Evolutionary conservation across 2,329 filamentous ascomycete genomes (phyloP), one percentile per base, ranked within the genome.

Genomic region (Bipolaris sorokiniana): DNA sequence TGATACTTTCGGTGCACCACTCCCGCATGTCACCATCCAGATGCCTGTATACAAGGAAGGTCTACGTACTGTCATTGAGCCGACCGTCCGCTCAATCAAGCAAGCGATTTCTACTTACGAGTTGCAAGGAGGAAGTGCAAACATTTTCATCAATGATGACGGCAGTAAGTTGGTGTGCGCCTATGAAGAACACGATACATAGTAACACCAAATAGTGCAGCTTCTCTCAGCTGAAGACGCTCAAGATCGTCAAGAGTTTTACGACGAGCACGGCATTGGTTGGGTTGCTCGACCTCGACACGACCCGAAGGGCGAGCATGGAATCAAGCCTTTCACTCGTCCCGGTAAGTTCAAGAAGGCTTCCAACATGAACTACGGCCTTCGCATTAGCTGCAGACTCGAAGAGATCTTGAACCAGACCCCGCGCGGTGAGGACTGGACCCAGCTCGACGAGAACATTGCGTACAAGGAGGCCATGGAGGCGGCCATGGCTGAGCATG

Each of bases 21-120:
- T 93, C 15, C 90, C 89, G 2, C 90, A 91, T 70, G 82, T 91
- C 62, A 82, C 79, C 3, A 90, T 96, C 40, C 91, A 96, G 71
- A 93, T 90, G 74, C 91, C 91, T 4, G 90, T 96, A 0, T 96
- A 95, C 80, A 95, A 94, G 75, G 91, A 96, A 74, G 90, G 91
- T 63, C 82, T 96, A 2, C 79, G 79, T 34, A 86, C 82, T 59
- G 91, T 96, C 75, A 92, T 93, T 68, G 84, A 83, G 18, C 90
- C 90, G 7, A 94, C 90, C 0, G 85, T 93, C 67, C 87, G 86
- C 68, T 92, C 90, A 1, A 84, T 93, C 77, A 92, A 92, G 78
- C 88, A 90, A 69, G 80, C 80, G 26, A 82, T 82, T 15, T 80
- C 80, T 1, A 82, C 80, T 10, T 82, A 82, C 60, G 80, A 82